A percentile compares a stretch with the other conserved stretches of the same genome.
phyloP scores from a whole-genome alignment of 2,329 filamentous ascomycete genomes.

The Laburnicola sp. region DNA sequence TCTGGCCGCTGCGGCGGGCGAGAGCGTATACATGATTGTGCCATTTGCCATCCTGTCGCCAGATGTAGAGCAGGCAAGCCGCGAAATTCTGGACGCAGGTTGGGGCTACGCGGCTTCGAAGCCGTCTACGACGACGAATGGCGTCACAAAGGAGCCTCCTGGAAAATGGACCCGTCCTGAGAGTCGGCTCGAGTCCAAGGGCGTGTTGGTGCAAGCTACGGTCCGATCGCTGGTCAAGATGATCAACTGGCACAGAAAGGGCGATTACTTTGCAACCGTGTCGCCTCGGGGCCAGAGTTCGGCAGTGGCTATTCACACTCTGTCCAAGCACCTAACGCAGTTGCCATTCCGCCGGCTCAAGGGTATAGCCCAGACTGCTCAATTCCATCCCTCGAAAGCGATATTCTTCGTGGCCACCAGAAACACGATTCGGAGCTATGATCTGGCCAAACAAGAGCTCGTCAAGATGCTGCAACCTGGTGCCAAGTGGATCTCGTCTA shows the following conservation, averaged over 20 bases:
- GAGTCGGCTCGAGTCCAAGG: conserved; percentile 70
- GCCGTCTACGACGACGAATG: conserved; percentile 54
- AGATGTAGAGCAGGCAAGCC: conserved; percentile 72
- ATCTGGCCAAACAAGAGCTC: conserved; percentile 86
- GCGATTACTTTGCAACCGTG: conserved; percentile 92
- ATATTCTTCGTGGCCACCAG: conserved; percentile 97
- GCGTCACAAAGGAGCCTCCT: conserved; percentile 69
- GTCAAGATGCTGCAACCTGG: conserved; percentile 93
- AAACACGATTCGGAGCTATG: conserved; percentile 89
- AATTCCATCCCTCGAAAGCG: conserved; percentile 91
- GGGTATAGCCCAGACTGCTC: conserved; percentile 81
- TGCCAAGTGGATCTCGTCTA: conserved; percentile 90
- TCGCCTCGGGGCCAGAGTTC: conserved; percentile 76
- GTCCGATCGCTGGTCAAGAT: conserved; percentile 82
- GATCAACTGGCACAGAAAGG: conserved; percentile 89
- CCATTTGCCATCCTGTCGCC: conserved; percentile 68
- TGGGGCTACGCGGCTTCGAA: conserved; percentile 86
- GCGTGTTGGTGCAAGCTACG: conserved; percentile 78
- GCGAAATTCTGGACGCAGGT: conserved; percentile 80
- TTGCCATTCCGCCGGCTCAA: conserved; percentile 82
- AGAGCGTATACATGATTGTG: conserved; percentile 82
- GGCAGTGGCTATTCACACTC: conserved; percentile 89
- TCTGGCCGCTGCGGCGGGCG: conserved; percentile 79
- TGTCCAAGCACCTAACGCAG: conserved; percentile 93
- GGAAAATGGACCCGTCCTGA: conserved; percentile 84